Percentiles rank a stretch among this genome's conserved stretches.
phyloP scores from a whole-genome alignment of 1,284 basidiomycete species.

The Amylostereum chailletii region DNA sequence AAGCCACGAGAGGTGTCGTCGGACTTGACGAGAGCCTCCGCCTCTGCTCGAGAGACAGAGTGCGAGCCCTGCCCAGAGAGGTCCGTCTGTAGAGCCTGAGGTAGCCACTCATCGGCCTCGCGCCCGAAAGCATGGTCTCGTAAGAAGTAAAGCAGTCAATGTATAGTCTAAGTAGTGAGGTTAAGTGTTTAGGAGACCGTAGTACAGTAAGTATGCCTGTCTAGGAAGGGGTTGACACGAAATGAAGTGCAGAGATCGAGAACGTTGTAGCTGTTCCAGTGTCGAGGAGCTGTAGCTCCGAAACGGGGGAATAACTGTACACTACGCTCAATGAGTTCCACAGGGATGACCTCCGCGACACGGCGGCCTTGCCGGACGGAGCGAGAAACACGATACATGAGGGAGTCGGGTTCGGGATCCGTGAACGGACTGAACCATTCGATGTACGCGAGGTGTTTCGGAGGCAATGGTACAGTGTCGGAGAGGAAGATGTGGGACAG shows the following conservation, averaged over 20 bases:
- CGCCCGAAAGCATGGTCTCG: no score
- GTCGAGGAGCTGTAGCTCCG: not conserved
- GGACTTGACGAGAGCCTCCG: no score
- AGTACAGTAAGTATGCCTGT: not conserved
- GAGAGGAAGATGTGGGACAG: not conserved
- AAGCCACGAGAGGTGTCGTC: no score
- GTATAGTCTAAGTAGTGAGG: no score
- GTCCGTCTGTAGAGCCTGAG: no score
- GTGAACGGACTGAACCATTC: not conserved
- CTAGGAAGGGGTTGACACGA: not conserved
- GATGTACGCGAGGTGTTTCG: not conserved
- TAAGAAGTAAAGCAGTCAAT: no score
- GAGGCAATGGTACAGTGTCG: not conserved
- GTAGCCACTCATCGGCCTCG: no score
- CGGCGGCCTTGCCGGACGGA: not conserved
- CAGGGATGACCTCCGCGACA: not conserved
- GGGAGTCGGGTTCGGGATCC: not conserved
- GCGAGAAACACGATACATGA: not conserved
- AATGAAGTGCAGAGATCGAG: not conserved
- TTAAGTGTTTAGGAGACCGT: no score
- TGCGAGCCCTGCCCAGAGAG: no score
- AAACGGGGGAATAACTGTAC: not conserved
- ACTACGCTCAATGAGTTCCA: not conserved
- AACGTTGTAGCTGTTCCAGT: not conserved
- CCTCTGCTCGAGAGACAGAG: no score